phyloP scores from a whole-genome alignment of 2,329 filamentous ascomycete species.

The Penicillium sp. region DNA sequence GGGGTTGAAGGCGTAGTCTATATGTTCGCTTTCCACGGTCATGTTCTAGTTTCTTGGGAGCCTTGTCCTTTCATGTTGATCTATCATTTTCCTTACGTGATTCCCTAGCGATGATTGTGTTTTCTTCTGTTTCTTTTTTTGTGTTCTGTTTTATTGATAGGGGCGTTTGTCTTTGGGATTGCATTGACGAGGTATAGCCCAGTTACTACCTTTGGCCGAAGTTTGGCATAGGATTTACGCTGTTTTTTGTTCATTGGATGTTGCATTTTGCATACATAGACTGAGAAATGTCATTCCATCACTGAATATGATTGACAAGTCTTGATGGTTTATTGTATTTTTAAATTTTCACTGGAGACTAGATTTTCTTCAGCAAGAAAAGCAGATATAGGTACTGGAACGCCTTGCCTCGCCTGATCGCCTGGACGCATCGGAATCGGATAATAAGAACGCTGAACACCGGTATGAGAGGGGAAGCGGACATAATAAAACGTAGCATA shows the following conservation, averaged over 20 bases:
- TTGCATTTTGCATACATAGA: constrained; percentile 14
- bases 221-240: neutral
- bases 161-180: constrained; percentile 8
- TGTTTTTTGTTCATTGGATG: constrained; percentile 18
- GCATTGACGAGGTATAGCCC: neutral
- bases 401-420: constrained; percentile 37
- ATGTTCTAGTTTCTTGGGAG: neutral
- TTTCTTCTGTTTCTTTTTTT: neutral
- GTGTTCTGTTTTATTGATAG: neutral
- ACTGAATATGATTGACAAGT: neutral
- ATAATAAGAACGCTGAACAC: constrained; percentile 37
- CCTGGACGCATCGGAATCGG: constrained; percentile 26
- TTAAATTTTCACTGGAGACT: neutral
- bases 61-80: neutral
- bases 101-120: constrained; percentile 10
- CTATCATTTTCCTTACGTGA: constrained; percentile 11
- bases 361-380: constrained; percentile 12
- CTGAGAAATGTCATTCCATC: constrained; percentile 17
- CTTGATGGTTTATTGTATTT: neutral
- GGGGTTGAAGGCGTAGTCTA: constrained; percentile 19
- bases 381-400: constrained; percentile 24
- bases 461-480: constrained; percentile 17
- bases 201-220: neutral
- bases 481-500: constrained; percentile 1
- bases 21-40: constrained; percentile 15